Base-by-base conservation (phyloP, 768 basidiomycete genomes). In the Trichaptum fuscoviolaceum region DNA sequence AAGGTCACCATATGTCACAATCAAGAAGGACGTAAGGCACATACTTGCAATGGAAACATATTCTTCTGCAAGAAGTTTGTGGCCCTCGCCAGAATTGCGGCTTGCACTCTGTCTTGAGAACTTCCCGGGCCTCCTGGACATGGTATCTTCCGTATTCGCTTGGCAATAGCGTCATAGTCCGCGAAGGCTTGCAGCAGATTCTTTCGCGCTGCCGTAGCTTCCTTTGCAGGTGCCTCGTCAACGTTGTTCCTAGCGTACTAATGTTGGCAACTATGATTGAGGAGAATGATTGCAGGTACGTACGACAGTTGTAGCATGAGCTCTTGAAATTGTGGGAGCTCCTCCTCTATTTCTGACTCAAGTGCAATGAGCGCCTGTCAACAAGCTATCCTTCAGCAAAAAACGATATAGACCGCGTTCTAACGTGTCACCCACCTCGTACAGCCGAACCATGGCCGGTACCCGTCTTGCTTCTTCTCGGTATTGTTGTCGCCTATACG, bases 271-370 rank as follows among this genome's bases (percentile, higher is more conserved):
- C n/a, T n/a, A n/a, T n/a, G n/a, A n/a, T 36, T 35, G 52, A 64
- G 34, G 23, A 35, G 36, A 20, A 26, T 27, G 34, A 30, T 8
- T 30, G 17, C 26, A 42, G 35, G 9, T 34, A 73, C 80, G 66
- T 66, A 92, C 91, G 79, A 89, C 36, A 96, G 80, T 10, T 82
- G 85, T 57, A 91, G 74, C 30, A 97, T 75, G 26, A 95, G 81
- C 72, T 96, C 95, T 71, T 96, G 93, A 74, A 96, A 96, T 69
- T 89, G 87, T 2, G 95, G 94, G 4, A 99, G 82, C 1, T 86
- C 78, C 35, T 90, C 90, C 73, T 94, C 92, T n/a, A 99, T 95
- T 70, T 98, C 95, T 64, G 85, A 83, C 78, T 99, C 95, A 8
- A 97, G 78, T 52, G 72, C 75, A 42, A 93, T 78, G 67, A 99